Percentiles rank a stretch among this genome's conserved stretches.
Evolutionary conservation across 306 rosid species (phyloP).

Genomic region (Parietaria judaica): DNA sequence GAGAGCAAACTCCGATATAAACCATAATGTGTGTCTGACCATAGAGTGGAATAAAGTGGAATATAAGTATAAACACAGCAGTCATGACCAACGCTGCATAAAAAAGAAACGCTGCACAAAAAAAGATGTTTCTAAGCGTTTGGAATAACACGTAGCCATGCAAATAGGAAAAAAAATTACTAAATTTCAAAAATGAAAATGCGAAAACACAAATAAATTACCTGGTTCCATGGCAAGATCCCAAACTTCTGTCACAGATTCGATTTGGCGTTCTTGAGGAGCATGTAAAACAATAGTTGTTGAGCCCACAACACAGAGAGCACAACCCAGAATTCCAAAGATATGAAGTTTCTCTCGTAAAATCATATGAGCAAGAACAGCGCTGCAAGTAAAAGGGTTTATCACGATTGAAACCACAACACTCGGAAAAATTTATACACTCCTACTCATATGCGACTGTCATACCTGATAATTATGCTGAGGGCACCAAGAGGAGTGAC

Average conservation of each 20-base stretch:
- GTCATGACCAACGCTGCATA: conserved; percentile 73
- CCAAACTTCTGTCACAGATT: conserved; percentile 93
- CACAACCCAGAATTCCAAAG: conserved; percentile 95
- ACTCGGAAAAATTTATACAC: background rate
- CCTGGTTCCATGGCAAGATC: conserved; percentile 99
- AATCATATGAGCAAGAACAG: conserved; percentile 93
- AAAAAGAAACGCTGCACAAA: conserved; percentile 71
- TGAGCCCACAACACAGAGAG: conserved; percentile 94
- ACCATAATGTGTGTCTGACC: conserved; percentile 99
- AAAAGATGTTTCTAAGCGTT: background rate
- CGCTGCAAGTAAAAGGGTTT: conserved; percentile 55
- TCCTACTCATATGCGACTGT: background rate
- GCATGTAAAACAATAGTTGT: conserved; percentile 96
- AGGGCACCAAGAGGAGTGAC: conserved; percentile 99
- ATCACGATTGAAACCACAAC: conserved; percentile 33
- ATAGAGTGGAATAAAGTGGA: conserved; percentile 76
- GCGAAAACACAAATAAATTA: conserved; percentile 20
- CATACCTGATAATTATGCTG: conserved; percentile 98
- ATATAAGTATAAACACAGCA: conserved; percentile 68
- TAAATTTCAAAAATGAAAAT: conserved; percentile 2
- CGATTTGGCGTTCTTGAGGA: conserved; percentile 86
- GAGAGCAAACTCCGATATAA: conserved; percentile 96
- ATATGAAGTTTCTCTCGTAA: conserved; percentile 83
- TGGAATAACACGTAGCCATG: background rate
- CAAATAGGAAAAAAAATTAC: background rate